Base-by-base conservation (phyloP, 345 rosid genomes). In the Schrenkiella parvula region DNA sequence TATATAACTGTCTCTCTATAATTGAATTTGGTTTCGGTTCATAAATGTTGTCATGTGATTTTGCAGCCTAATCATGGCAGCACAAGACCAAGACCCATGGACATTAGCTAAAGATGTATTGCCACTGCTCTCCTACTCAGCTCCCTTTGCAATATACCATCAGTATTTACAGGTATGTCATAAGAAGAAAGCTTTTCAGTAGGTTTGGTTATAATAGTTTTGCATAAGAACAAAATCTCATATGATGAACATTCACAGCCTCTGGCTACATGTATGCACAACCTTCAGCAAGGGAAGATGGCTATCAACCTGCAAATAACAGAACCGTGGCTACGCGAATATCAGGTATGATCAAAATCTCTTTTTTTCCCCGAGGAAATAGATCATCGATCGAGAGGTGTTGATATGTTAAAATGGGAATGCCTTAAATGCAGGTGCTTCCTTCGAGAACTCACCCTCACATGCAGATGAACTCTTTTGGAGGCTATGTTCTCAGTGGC, bases 251-350 rank as follows among this genome's bases (percentile, higher is more conserved):
- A 19, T 42, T 29, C 12, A 78, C 86, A 90, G 97, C 97, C 97
- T 21, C 85, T 92, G 41, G 85, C 93, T 10, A 84, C 81, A 37
- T 95, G 97, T 81, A 95, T 95, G 99, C 92, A 88, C 82, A 84
- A 86, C 41, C 81, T 95, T 66, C 99, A 88, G 82, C 74, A 73
- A 29, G 85, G 71, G 56, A 95, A 89, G 77, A 82, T 89, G 98
- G 95, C 96, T 9, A 86, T 91, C 23, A 86, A 86, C 26, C 70
- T 89, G 75, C 97, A 95, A 72, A 86, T 95, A 72, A 84, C 98
- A 34, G 99, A 95, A 85, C 93, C 98, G 25, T 95, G 96, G 98
- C 77, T 95, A 64, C 96, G 96, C 2, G 98, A 95, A 78, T 89
- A 87, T 81, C 96, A 89, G 93, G 96, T 90, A 8, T 29, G 19